phyloP scores from a whole-genome alignment of 208 protist genomes.

The Acanthamoeba lenticulata region DNA sequence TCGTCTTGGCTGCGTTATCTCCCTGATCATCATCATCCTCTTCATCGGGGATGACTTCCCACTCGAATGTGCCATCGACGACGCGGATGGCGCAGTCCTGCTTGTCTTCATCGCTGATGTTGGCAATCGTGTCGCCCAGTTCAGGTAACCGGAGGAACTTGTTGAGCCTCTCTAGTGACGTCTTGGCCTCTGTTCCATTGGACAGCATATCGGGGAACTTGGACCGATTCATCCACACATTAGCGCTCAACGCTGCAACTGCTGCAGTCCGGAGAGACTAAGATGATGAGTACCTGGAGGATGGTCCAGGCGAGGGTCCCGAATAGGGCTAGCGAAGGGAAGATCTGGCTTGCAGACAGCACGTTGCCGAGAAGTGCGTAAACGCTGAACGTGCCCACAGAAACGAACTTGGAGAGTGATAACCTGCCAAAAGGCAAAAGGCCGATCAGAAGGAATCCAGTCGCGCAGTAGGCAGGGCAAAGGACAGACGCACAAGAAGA shows the following conservation, averaged over 20 bases:
- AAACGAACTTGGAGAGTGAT: background rate
- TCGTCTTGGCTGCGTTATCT: no score
- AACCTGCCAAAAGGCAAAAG: background rate
- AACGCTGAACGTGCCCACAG: slow-evolving; percentile 7
- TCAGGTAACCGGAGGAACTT: slow-evolving; percentile 63
- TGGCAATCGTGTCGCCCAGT: background rate
- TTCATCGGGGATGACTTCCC: background rate
- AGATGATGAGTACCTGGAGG: background rate
- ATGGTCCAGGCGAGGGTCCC: background rate
- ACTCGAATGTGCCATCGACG: background rate
- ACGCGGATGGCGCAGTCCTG: background rate
- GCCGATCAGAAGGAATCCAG: background rate
- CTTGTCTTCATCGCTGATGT: background rate
- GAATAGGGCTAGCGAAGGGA: background rate
- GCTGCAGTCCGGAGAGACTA: no score
- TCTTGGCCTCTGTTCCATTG: slow-evolving; percentile 62
- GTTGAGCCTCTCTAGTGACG: slow-evolving; percentile 72
- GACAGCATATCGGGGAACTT: slow-evolving; percentile 71
- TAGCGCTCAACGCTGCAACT: no score
- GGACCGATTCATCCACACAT: no score
- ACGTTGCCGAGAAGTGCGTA: slow-evolving; percentile 27
- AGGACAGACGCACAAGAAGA: background rate
- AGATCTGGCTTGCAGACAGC: background rate
- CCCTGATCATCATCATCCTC: background rate
- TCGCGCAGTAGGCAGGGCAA: background rate